These are phyloP conservation scores for Pseudomonodictys pantanalensis DNA, from an alignment of 495 filamentous ascomycete species.

Conservation along the genomic window DNA sequence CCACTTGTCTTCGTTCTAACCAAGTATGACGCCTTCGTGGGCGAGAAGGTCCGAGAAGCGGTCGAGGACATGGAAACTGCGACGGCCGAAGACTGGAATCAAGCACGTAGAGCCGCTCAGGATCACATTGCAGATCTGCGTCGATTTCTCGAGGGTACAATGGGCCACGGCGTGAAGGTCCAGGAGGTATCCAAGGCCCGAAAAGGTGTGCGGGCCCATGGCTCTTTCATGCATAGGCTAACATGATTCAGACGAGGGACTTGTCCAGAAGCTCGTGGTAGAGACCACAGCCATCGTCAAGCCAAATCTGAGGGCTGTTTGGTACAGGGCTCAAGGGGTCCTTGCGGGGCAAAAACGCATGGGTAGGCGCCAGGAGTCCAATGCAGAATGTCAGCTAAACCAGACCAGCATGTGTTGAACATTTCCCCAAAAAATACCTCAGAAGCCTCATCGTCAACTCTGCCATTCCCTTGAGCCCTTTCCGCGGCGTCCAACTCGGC, in stretches of 20 bases:
- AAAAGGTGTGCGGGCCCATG: background rate
- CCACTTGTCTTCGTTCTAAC: constrained; percentile 6
- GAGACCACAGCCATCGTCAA: constrained; percentile 4
- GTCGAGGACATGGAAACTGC: constrained; percentile 1
- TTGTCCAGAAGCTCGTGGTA: constrained; percentile 3
- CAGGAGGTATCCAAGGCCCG: constrained; percentile 1
- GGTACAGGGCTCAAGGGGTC: constrained; percentile 4
- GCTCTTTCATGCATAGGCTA: background rate
- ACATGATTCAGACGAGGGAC: background rate
- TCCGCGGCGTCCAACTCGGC: background rate
- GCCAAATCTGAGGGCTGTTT: constrained; percentile 3
- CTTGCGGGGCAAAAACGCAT: background rate
- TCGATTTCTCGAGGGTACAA: background rate
- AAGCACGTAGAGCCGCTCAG: background rate
- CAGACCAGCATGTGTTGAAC: background rate
- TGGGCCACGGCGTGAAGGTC: constrained; percentile 5
- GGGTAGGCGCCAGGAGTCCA: background rate
- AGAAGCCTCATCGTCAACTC: background rate
- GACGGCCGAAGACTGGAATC: background rate
- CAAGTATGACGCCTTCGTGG: constrained; percentile 3
- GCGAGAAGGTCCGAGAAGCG: background rate
- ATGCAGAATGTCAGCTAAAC: background rate
- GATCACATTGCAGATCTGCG: background rate
- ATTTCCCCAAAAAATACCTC: constrained; percentile 1
- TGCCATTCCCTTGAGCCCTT: background rate